These are phyloP conservation scores for Fusarium sp. DNA, from an alignment of 2,329 filamentous ascomycete genomes.

Conservation along the genomic window DNA sequence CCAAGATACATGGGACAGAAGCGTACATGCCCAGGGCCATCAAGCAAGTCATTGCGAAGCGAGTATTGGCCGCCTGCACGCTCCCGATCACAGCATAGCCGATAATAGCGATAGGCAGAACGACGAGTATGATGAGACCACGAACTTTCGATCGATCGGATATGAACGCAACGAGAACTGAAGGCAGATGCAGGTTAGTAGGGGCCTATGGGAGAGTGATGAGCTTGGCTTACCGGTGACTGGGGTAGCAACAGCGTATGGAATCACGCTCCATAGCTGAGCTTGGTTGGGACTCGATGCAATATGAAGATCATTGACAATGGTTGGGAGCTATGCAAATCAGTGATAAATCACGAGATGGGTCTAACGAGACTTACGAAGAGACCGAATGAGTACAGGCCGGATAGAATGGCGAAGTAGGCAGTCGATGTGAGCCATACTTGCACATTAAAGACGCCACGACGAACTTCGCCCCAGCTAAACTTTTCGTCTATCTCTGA, in stretches of 20 bases:
- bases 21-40: slow-evolving; percentile 73
- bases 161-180: not conserved
- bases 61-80: slow-evolving; percentile 48
- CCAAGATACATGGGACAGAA: slow-evolving; percentile 69
- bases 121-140: not conserved
- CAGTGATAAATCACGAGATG: too few relatives aligned
- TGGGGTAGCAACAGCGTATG: not conserved
- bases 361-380: not conserved
- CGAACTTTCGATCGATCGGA: not conserved
- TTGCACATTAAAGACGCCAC: not conserved
- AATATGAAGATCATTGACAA: not conserved
- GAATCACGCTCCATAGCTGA: not conserved
- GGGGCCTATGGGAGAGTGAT: not conserved
- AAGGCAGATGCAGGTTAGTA: not conserved
- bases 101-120: not conserved
- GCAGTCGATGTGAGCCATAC: slow-evolving; percentile 4
- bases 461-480: not conserved
- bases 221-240: not conserved
- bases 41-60: slow-evolving; percentile 74
- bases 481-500: not conserved
- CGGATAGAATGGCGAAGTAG: not conserved
- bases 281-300: not conserved
- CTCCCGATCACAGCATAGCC: not conserved
- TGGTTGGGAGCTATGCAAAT: not conserved
- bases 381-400: slow-evolving; percentile 1